A percentile compares a stretch with the other conserved stretches of the same genome.
Conservation (phyloP, 495 filamentous ascomycete genomes). For the Amorphotheca resinae region DNA sequence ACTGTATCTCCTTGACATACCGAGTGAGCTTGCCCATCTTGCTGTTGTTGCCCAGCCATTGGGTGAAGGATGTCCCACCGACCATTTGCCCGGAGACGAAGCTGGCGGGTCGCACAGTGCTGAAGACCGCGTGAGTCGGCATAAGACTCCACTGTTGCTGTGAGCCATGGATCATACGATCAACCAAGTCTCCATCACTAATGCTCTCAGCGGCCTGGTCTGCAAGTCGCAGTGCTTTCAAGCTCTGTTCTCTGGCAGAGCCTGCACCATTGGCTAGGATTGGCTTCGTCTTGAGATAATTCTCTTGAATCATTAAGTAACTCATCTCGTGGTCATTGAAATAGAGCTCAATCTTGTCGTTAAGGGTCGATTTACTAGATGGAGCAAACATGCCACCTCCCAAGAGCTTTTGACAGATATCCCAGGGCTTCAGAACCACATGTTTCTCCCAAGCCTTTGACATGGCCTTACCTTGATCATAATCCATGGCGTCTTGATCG, state of each 20-base stretch:
- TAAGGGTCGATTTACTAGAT: constrained; percentile 70
- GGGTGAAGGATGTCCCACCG: constrained; percentile 56
- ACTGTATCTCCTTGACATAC: constrained; percentile 87
- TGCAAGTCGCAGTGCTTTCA: constrained; percentile 72
- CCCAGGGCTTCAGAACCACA: constrained; percentile 92
- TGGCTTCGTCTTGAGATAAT: constrained; percentile 79
- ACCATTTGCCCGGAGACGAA: constrained; percentile 66
- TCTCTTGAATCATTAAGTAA: constrained; percentile 94
- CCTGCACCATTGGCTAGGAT: neutral
- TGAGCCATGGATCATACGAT: constrained; percentile 94
- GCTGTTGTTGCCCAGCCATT: constrained; percentile 92
- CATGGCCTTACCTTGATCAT: constrained; percentile 77
- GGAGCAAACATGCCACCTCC: constrained; percentile 74
- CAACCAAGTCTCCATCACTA: constrained; percentile 92
- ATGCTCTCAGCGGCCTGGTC: constrained; percentile 89
- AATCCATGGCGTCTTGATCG: constrained; percentile 67
- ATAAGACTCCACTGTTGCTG: constrained; percentile 98
- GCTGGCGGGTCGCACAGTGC: constrained; percentile 85
- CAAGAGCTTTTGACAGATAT: constrained; percentile 87
- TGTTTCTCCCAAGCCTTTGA: constrained; percentile 98
- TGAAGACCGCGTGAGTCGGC: constrained; percentile 95
- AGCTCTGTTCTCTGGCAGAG: constrained; percentile 43
- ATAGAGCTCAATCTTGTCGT: constrained; percentile 97
- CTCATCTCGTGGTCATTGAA: constrained; percentile 99
- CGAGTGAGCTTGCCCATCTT: constrained; percentile 76